Evolutionary conservation across 2,329 filamentous ascomycete genomes (phyloP), one percentile per base, ranked within the genome.

Genomic region (Penicillium olsonii): DNA sequence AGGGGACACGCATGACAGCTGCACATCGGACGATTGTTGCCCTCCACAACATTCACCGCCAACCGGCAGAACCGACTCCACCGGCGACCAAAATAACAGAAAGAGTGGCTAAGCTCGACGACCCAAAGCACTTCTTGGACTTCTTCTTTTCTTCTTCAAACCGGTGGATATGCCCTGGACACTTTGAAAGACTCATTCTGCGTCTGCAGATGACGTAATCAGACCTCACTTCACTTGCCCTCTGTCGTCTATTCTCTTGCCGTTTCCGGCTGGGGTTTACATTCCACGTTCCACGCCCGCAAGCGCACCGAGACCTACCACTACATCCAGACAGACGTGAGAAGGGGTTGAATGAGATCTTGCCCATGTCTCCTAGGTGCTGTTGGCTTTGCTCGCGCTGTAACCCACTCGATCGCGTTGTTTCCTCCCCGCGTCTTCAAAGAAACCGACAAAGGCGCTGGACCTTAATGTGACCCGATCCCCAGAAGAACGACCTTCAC

Each of bases 11-110:
- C 33, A 52, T 42, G 49, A 48, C 49, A 52, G 47, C 49, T 47
- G 45, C 42, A 31, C 33, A 45, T 42, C 22, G 20, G 29, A 31
- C 42, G 56, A 54, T 59, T 52, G 59, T 60, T 61, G 55, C 57
- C 59, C 55, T 42, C 57, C 44, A 60, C 59, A 41, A 61, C 56
- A 26, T 46, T 44, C 42, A 58, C 59, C 59, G 59, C 59, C 57
- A 37, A 53, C 48, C 45, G 59, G 59, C 59, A 62, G 50, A 61
- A 58, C 45, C 18, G n/a, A 49, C 40, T 37, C 50, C 50, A 29
- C 46, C 46, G 31, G 44, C 37, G 38, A 62, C 54, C 57, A 59
- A 57, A 62, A 59, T 60, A 62, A 55, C 53, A 54, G 43, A 45
- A 45, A 38, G 50, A 42, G 50, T 38, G 42, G 11, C 19, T 4